Percentiles rank a stretch among this genome's conserved stretches.
Evolutionary conservation across 768 basidiomycete species (phyloP).

Genomic region (Boletales sp.): DNA sequence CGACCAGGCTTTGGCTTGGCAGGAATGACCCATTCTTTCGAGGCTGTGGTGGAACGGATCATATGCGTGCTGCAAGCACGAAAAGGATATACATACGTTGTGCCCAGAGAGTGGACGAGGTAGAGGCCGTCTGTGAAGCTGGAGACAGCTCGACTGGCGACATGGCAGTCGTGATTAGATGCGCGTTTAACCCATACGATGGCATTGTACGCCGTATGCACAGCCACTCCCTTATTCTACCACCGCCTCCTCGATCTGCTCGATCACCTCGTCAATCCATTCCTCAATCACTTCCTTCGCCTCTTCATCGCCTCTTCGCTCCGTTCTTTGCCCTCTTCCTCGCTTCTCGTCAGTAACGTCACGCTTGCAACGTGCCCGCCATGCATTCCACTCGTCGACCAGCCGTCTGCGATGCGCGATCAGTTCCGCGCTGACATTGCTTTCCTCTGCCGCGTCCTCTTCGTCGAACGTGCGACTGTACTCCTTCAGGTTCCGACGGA

Average conservation of each 20-base stretch:
- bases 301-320: constrained; percentile 42
- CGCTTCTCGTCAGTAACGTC: constrained; percentile 58
- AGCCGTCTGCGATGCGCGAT: constrained; percentile 86
- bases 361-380: constrained; percentile 72
- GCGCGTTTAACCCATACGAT: background rate
- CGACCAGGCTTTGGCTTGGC: constrained; percentile 85
- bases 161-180: constrained; percentile 27
- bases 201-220: background rate
- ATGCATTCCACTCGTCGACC: constrained; percentile 99
- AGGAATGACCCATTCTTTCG: constrained; percentile 87
- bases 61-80: background rate
- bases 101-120: constrained; percentile 69
- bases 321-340: constrained; percentile 33
- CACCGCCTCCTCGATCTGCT: constrained; percentile 84
- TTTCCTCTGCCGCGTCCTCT: constrained; percentile 94
- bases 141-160: constrained; percentile 28
- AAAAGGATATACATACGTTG: constrained; percentile 46
- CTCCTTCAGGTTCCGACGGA: constrained; percentile 87
- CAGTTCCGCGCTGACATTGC: constrained; percentile 90
- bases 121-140: constrained; percentile 27
- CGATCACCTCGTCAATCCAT: constrained; percentile 90
- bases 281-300: constrained; percentile 90
- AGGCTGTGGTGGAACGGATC: constrained; percentile 44
- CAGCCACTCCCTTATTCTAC: constrained; percentile 42
- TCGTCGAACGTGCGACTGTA: constrained; percentile 92